phyloP scores from a whole-genome alignment of 1,284 basidiomycete genomes.

The Cystobasidium pallidum region DNA sequence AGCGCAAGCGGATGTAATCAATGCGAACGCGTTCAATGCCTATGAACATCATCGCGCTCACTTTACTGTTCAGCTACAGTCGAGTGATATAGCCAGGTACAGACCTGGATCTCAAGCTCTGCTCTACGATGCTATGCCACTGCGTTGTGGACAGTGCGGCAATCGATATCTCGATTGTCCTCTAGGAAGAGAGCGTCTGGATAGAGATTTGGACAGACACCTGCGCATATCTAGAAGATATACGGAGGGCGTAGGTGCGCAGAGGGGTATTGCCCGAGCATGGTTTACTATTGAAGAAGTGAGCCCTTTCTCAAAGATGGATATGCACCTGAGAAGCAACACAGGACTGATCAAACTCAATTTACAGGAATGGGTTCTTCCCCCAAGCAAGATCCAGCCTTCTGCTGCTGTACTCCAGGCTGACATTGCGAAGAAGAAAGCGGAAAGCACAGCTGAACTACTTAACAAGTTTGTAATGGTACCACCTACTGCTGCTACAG shows the following conservation, averaged over 20 bases:
- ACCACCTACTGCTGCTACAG: constrained; percentile 71
- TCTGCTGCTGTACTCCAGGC: constrained; percentile 36
- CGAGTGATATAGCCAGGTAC: constrained; percentile 61
- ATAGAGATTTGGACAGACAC: constrained; percentile 95
- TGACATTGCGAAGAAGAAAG: constrained; percentile 39
- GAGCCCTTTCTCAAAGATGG: constrained; percentile 16
- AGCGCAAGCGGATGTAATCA: constrained; percentile 57
- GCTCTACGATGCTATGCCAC: constrained; percentile 72
- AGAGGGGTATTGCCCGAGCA: constrained; percentile 61
- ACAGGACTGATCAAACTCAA: constrained; percentile 45
- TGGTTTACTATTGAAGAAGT: constrained; percentile 89
- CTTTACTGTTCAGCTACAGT: constrained; percentile 44
- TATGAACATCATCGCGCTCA: constrained; percentile 46
- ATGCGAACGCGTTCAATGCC: constrained; percentile 65
- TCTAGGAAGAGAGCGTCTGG: constrained; percentile 74
- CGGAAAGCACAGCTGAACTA: constrained; percentile 65
- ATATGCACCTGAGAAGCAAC: background rate
- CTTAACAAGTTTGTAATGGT: constrained; percentile 85
- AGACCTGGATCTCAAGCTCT: constrained; percentile 67
- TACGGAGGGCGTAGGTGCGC: constrained; percentile 66
- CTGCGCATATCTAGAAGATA: constrained; percentile 91
- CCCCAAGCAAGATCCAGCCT: constrained; percentile 43
- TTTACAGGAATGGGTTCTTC: constrained; percentile 75
- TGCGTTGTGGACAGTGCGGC: constrained; percentile 93
- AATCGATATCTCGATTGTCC: constrained; percentile 76